Conservation (phyloP, 352 stramenopile genomes). For the Phytophthora sp. region DNA sequence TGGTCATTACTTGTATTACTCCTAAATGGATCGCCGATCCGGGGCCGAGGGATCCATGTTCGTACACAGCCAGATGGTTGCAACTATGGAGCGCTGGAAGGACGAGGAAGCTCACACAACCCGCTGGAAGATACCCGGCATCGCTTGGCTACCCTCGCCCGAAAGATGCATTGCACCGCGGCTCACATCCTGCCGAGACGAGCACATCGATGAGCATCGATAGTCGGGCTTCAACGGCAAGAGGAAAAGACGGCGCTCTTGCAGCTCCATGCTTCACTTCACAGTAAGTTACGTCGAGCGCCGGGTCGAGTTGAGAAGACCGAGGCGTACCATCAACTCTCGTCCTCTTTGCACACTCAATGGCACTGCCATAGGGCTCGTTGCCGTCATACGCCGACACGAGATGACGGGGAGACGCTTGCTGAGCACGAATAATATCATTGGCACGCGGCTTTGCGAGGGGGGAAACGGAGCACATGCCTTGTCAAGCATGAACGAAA, state of each 20-base stretch:
- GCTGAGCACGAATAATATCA: not conserved
- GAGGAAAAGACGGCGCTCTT: constrained; percentile 9
- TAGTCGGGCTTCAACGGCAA: constrained; percentile 9
- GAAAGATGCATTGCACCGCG: not conserved
- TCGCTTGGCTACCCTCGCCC: constrained; percentile 8
- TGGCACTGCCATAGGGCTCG: constrained; percentile 17
- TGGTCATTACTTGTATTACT: constrained; percentile 11
- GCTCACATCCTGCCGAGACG: constrained; percentile 18
- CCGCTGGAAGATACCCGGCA: constrained; percentile 20
- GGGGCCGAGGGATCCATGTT: not conserved
- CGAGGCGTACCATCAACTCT: no score
- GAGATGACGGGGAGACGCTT: constrained; percentile 2
- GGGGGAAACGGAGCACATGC: constrained; percentile 2
- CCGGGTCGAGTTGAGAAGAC: not conserved
- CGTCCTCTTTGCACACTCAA: no score
- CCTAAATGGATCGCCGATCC: no score
- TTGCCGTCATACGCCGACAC: not conserved
- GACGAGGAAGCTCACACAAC: constrained; percentile 20
- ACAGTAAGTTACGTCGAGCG: no score
- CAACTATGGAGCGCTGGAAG: constrained; percentile 13
- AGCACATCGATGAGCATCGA: constrained; percentile 5
- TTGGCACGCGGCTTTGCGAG: constrained; percentile 1
- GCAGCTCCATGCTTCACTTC: no score
- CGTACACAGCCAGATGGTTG: constrained; percentile 4
- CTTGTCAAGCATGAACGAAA: no score